phyloP scores from a whole-genome alignment of 1,139 yeast genomes.

The Yamadazyma dendronema region DNA sequence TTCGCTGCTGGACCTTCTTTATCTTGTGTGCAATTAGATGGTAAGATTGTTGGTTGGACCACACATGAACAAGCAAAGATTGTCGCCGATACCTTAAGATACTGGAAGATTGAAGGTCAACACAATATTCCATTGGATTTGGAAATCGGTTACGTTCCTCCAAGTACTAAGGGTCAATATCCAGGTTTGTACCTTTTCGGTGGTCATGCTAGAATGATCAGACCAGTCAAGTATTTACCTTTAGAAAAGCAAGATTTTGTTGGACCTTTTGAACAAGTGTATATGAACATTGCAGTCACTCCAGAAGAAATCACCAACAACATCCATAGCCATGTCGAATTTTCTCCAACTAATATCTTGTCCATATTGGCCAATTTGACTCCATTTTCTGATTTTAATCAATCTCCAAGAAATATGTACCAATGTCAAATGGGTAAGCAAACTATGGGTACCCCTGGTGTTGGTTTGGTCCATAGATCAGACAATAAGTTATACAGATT shows the following conservation, averaged over 20 bases:
- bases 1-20: conserved; percentile 85
- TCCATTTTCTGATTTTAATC: conserved; percentile 97
- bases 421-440: conserved; percentile 99
- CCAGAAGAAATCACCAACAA: conserved; percentile 85
- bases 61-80: conserved; percentile 83
- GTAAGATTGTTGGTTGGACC: conserved; percentile 91
- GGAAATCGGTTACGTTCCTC: conserved; percentile 95
- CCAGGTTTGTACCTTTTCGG: conserved; percentile 93
- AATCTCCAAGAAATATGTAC: conserved; percentile 99
- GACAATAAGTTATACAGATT: conserved; percentile 92
- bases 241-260: conserved; percentile 78
- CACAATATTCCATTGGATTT: conserved; percentile 78
- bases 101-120: conserved; percentile 84
- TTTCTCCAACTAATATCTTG: conserved; percentile 88
- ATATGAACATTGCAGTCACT: conserved; percentile 93
- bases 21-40: conserved; percentile 92
- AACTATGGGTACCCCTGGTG: conserved; percentile 99
- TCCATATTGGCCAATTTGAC: conserved; percentile 95
- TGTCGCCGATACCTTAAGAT: conserved; percentile 87
- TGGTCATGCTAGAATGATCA: conserved; percentile 91
- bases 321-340: conserved; percentile 90
- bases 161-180: conserved; percentile 91
- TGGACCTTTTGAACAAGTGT: conserved; percentile 98
- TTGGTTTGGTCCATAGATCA: conserved; percentile 86
- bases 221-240: conserved; percentile 92